phyloP scores from a whole-genome alignment of 2,329 filamentous ascomycete genomes.

The Sclerotinia nivalis region DNA sequence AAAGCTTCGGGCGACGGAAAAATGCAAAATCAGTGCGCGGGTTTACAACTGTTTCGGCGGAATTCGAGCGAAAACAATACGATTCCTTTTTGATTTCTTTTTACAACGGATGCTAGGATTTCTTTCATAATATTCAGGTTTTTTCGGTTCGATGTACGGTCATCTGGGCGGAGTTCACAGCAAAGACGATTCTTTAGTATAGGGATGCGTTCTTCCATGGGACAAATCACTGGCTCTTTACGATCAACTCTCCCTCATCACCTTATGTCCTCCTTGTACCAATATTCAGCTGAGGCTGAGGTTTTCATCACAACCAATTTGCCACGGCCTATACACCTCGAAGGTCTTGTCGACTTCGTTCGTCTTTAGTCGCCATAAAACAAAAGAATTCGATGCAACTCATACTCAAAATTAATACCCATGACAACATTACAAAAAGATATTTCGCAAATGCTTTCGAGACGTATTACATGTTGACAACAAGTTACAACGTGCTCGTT shows the following conservation, averaged over 20 bases:
- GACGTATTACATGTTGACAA: slow-evolving; percentile 34
- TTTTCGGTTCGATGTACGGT: slow-evolving; percentile 41
- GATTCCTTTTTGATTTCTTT: slow-evolving; percentile 37
- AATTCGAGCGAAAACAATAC: slow-evolving; percentile 32
- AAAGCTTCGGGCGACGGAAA: slow-evolving; percentile 42
- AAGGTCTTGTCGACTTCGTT: slow-evolving; percentile 40
- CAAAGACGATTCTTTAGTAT: slow-evolving; percentile 34
- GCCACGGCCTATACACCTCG: slow-evolving; percentile 38
- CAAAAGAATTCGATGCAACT: slow-evolving; percentile 38
- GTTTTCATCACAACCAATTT: slow-evolving; percentile 35
- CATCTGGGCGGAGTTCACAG: slow-evolving; percentile 39
- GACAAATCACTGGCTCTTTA: slow-evolving; percentile 40
- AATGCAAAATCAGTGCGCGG: slow-evolving; percentile 38
- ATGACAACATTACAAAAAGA: slow-evolving; percentile 33
- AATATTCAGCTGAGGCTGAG: slow-evolving; percentile 42
- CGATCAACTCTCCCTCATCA: slow-evolving; percentile 40
- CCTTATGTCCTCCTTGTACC: slow-evolving; percentile 42
- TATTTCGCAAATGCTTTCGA: slow-evolving; percentile 23
- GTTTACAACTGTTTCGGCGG: slow-evolving; percentile 37
- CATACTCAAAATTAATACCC: slow-evolving; percentile 39
- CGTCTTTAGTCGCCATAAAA: slow-evolving; percentile 40
- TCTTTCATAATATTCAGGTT: slow-evolving; percentile 40
- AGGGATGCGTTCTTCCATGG: slow-evolving; percentile 39
- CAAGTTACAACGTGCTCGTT: slow-evolving; percentile 39
- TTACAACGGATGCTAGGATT: slow-evolving; percentile 38